Conservation (phyloP, 495 filamentous ascomycete genomes). For the Terfezia claveryi region DNA sequence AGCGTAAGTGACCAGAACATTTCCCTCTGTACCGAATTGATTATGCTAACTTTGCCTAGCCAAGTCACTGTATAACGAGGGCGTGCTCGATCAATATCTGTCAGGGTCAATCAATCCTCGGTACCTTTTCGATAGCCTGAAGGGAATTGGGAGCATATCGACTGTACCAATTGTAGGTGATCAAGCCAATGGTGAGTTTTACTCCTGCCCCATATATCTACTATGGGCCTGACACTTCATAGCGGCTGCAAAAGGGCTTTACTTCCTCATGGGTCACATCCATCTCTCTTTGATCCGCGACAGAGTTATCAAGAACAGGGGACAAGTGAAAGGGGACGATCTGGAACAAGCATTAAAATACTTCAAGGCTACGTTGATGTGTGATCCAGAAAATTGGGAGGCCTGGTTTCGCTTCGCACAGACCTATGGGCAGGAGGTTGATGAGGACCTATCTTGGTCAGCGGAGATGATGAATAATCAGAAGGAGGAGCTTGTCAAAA, state of each 20-base stretch:
- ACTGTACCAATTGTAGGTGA: constrained; percentile 29
- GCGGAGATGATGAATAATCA: constrained; percentile 88
- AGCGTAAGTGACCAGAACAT: not conserved
- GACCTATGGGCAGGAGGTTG: constrained; percentile 71
- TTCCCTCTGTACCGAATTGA: too few relatives aligned
- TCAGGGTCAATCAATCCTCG: constrained; percentile 63
- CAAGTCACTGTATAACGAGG: constrained; percentile 15
- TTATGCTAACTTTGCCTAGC: too few relatives aligned
- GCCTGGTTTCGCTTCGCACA: constrained; percentile 90
- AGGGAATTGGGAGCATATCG: constrained; percentile 45
- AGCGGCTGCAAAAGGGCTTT: constrained; percentile 73
- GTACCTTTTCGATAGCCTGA: constrained; percentile 53
- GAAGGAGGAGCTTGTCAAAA: constrained; percentile 55
- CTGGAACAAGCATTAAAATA: constrained; percentile 63
- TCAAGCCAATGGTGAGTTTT: constrained; percentile 20
- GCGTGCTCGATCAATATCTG: constrained; percentile 42
- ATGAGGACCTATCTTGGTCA: constrained; percentile 84
- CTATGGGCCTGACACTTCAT: too few relatives aligned
- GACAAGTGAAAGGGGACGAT: constrained; percentile 58
- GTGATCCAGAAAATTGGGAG: constrained; percentile 72
- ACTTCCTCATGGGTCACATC: constrained; percentile 73
- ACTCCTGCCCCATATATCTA: too few relatives aligned
- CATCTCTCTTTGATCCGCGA: constrained; percentile 70
- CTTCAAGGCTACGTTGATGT: constrained; percentile 68
- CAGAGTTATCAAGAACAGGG: constrained; percentile 43